Conservation (phyloP, 1,139 yeast species). For the Candida glucosophila region DNA sequence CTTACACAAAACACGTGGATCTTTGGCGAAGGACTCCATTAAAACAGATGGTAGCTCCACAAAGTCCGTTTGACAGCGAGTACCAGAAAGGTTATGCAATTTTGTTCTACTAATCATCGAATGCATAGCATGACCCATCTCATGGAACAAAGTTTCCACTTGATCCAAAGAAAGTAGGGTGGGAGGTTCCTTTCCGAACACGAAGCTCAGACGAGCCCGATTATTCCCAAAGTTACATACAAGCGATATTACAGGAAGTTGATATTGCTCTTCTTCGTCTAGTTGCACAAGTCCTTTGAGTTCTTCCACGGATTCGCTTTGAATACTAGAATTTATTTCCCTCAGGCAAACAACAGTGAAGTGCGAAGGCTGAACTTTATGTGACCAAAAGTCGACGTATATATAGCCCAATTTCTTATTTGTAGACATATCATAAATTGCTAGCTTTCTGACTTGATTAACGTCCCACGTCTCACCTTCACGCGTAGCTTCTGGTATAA, state of each 20-base stretch:
- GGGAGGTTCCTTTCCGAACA: slow-evolving; percentile 11
- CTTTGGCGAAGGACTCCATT: slow-evolving; percentile 89
- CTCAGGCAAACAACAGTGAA: slow-evolving; percentile 96
- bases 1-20: slow-evolving; percentile 61
- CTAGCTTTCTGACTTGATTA: slow-evolving; percentile 73
- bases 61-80: slow-evolving; percentile 92
- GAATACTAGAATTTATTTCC: slow-evolving; percentile 23
- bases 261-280: slow-evolving; percentile 46
- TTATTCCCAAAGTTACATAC: slow-evolving; percentile 67
- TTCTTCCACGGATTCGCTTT: slow-evolving; percentile 16
- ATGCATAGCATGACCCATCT: slow-evolving; percentile 99
- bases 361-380: slow-evolving; percentile 70
- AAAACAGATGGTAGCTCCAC: slow-evolving; percentile 93
- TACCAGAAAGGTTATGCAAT: slow-evolving; percentile 87
- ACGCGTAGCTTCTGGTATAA: slow-evolving; percentile 56
- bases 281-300: slow-evolving; percentile 43
- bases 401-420: slow-evolving; percentile 27
- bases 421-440: slow-evolving; percentile 39
- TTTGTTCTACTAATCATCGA: slow-evolving; percentile 91
- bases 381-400: slow-evolving; percentile 40
- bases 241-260: slow-evolving; percentile 81
- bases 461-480: slow-evolving; percentile 83
- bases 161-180: slow-evolving; percentile 62
- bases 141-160: slow-evolving; percentile 92
- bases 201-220: too few species aligned